Base-by-base conservation (phyloP, 164 flowering plant species). In the Nymphaea thermarum region DNA sequence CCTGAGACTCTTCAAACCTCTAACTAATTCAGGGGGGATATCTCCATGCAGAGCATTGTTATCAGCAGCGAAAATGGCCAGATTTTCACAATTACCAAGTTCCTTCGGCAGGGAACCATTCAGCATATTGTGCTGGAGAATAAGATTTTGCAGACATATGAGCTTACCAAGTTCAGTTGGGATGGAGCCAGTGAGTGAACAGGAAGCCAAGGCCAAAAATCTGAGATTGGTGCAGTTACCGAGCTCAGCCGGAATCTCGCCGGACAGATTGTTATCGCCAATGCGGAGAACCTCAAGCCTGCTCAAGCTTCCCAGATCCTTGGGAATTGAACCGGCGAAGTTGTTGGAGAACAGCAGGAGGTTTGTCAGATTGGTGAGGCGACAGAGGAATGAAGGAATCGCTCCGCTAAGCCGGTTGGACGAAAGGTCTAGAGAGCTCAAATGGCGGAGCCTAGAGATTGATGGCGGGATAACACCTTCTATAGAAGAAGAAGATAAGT, bases 221-320 rank as follows among this genome's bases (percentile, higher is more conserved):
- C 70, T 78, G 81, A 95, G 74, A 68, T 77, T 86, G 41, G 68
- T 66, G 41, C 92, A 87, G 42, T 75, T 55, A 0, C 91, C 94
- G n/a, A 95, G 75, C 0, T 88, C 75, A 43, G 81, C 66, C 1
- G 99, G 99, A 66, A 95, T 88, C 14, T 78, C 63, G 3, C 98
- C 99, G 0, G 83, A 82, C 45, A 95, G 84, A 4, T 63, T 81
- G 69, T 95, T 95, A 72, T 95, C 91, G 8, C 99, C 99, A 44
- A 95, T 82, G 66, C 96, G 75, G 55, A 95, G 74, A 51, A 87
- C 82, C 60, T 68, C 84, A 71, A 95, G 88, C 36, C 68, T 82
- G 4, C 66, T 4, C 43, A 91, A 82, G 2, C 75, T 72, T 8
- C 96, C 88, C 67, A 95, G 84, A 60, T 85, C 78, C 66, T 74